Conservation (phyloP, 2,329 filamentous ascomycete genomes). For the Claviceps monticola region DNA sequence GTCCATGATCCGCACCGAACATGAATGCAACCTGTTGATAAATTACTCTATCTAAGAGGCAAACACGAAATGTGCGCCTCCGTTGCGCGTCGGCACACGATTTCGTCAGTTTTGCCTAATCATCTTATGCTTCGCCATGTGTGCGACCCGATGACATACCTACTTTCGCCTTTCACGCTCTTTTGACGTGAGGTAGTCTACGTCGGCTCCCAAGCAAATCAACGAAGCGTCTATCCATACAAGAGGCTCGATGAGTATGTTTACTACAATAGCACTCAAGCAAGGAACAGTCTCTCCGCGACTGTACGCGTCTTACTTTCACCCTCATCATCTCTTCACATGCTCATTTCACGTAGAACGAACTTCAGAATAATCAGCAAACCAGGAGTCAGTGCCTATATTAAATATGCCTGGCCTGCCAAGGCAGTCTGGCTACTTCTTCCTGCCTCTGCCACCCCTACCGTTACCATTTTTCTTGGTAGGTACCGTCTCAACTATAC, state of each 20-base stretch:
- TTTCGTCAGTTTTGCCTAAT: too few species aligned
- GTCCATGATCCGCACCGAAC: too few species aligned
- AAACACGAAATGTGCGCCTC: too few species aligned
- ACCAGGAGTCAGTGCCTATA: neutral
- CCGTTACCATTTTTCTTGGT: constrained; percentile 25
- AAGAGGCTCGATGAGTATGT: neutral
- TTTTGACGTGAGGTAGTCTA: neutral
- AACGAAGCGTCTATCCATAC: neutral
- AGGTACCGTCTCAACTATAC: constrained; percentile 30
- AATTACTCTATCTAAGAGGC: too few species aligned
- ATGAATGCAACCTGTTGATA: too few species aligned
- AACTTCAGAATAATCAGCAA: neutral
- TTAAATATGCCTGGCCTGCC: neutral
- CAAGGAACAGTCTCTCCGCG: neutral
- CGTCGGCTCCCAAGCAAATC: neutral
- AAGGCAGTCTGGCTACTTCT: constrained; percentile 16
- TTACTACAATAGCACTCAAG: neutral
- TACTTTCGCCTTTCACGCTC: neutral
- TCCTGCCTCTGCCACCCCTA: constrained; percentile 28
- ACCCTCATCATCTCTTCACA: neutral
- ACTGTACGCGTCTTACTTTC: too few species aligned
- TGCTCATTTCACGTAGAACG: neutral
- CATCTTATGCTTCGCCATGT: too few species aligned
- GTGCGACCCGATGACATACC: too few species aligned
- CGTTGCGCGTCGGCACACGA: too few species aligned